These are phyloP conservation scores for Biscogniauxia marginata DNA, from an alignment of 2,329 filamentous ascomycete species.

Conservation along the genomic window DNA sequence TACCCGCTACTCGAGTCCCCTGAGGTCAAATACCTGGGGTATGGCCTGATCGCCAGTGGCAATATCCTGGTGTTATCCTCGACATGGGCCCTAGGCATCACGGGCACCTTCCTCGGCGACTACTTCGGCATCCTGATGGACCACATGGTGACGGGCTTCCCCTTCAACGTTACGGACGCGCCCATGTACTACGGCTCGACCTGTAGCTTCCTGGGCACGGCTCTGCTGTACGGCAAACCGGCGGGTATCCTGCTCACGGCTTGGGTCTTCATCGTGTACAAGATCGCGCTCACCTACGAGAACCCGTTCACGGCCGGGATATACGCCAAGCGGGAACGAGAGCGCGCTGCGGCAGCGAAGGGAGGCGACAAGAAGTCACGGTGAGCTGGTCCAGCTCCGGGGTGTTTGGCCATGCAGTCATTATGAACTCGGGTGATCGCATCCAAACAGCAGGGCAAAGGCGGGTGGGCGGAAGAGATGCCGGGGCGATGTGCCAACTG, in stretches of 20 bases:
- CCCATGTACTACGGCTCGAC: conserved; percentile 98
- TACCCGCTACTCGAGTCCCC: conserved; percentile 69
- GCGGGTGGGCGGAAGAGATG: not conserved
- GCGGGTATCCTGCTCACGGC: conserved; percentile 76
- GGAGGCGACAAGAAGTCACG: conserved; percentile 51
- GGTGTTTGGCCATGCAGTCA: not conserved
- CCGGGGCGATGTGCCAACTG: not conserved
- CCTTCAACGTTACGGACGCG: conserved; percentile 85
- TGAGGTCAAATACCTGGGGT: conserved; percentile 61
- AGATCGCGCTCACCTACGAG: conserved; percentile 79
- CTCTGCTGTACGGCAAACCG: conserved; percentile 81
- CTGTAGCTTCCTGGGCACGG: conserved; percentile 85
- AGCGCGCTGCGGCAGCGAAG: conserved; percentile 45
- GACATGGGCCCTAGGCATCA: conserved; percentile 90
- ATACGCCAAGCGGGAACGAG: conserved; percentile 78
- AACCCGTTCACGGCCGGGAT: conserved; percentile 94
- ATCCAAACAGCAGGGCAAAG: not conserved
- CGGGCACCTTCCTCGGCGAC: conserved; percentile 94
- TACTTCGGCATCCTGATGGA: conserved; percentile 99
- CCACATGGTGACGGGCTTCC: conserved; percentile 87
- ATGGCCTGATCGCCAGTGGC: conserved; percentile 68
- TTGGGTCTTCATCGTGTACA: conserved; percentile 75
- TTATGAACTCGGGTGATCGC: not conserved
- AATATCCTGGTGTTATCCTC: conserved; percentile 85
- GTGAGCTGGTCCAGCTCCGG: conserved; percentile 30